phyloP scores from a whole-genome alignment of 2,329 filamentous ascomycete genomes.

The Colletotrichum graminicola region DNA sequence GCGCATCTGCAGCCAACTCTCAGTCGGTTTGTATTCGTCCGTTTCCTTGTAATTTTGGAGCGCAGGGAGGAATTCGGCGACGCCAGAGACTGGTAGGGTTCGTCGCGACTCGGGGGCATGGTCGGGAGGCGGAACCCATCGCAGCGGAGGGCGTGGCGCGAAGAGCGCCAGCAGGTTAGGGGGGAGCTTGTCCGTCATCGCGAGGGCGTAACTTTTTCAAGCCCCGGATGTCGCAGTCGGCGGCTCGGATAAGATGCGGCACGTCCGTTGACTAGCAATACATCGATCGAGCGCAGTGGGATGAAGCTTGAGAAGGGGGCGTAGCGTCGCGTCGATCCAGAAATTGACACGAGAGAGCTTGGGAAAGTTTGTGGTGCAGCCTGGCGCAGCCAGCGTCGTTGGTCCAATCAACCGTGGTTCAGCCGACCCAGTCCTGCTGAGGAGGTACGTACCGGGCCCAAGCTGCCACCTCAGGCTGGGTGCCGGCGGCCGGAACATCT shows the following conservation, averaged over 20 bases:
- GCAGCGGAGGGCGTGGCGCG: conserved; percentile 90
- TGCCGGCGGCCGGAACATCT: conserved; percentile 22
- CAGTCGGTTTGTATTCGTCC: conserved; percentile 82
- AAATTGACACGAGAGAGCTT: conserved; percentile 35
- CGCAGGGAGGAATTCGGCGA: conserved; percentile 80
- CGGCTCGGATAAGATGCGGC: conserved; percentile 7
- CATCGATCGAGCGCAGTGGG: conserved; percentile 3
- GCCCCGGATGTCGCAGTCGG: background rate
- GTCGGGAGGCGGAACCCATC: conserved; percentile 88
- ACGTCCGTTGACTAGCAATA: conserved; percentile 12
- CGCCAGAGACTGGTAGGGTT: conserved; percentile 78
- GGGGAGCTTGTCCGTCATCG: conserved; percentile 96
- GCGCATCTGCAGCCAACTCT: conserved; percentile 91
- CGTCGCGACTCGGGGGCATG: conserved; percentile 84
- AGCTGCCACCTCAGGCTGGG: conserved; percentile 6
- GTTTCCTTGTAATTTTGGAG: conserved; percentile 83
- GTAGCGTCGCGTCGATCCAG: conserved; percentile 25
- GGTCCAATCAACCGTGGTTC: conserved; percentile 24
- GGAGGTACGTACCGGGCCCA: conserved; percentile 27
- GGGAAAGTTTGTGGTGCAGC: conserved; percentile 39
- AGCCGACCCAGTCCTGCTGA: conserved; percentile 12
- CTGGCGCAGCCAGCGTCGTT: conserved; percentile 6
- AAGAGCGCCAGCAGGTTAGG: conserved; percentile 94
- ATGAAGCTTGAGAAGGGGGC: conserved; percentile 3
- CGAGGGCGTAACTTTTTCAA: conserved; percentile 44